Evolutionary conservation across 768 basidiomycete species (phyloP), one percentile per base, ranked within the genome.

Genomic region (Coprinopsis sp.): DNA sequence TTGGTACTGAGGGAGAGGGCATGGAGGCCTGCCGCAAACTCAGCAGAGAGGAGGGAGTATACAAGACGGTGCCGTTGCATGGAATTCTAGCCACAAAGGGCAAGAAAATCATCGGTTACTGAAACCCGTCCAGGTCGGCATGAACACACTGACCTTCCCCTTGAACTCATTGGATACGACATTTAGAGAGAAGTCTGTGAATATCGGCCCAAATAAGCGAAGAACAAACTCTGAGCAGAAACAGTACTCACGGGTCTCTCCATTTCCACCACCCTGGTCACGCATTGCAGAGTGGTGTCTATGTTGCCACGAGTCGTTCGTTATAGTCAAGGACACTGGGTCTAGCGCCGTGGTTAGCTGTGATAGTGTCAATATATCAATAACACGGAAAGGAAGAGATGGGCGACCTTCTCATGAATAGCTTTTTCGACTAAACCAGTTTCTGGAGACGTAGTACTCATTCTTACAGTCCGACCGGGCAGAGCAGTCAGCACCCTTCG

Each of bases 241-340:
- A 44, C 50, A 50, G 44, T 37, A 77, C 85, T 56, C 73, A 92
- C 90, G 90, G 38, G 91, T 87, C 73, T 91, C 90, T 48, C 81
- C 82, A 58, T 72, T 81, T 34, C 76, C 78, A 53, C 77, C 81
- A 46, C 74, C 78, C 63, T 79, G 72, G 34, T 73, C 81, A 60
- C 77, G 76, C 90, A 92, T 92, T 37, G 90, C 73, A 46, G 76
- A 75, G 67, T 92, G 90, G 69, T 91, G 85, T 58, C 85, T 78
- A 65, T 92, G 90, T 67, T 87, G 74, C 78, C 80, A 82, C 43
- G 90, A 91, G 58, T 92, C 85, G 65, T 92, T 92, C 28, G 73
- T 73, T 59, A 92, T 83, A 44, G 60, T 71, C 58, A 92, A 70
- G 56, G 73, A 70, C 44, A 74, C 64, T 16, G 90, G 89, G 55